Percentiles rank a stretch among this genome's conserved stretches.
Conservation (phyloP, 345 rosid species). For the Trapa incisa region DNA sequence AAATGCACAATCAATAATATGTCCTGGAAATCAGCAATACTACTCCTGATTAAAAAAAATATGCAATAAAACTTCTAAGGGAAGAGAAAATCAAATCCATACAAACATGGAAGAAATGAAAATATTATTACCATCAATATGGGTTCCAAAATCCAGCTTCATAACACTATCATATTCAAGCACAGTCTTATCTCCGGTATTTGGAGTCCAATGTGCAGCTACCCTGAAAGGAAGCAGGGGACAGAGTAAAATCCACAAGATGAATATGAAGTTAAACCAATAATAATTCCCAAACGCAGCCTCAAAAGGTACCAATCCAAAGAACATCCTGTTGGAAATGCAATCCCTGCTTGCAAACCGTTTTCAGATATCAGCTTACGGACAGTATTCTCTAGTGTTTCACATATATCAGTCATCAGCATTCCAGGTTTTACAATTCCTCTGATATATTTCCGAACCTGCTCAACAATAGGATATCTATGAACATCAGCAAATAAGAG, state of each 20-base stretch:
- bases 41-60: neutral
- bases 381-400: slow-evolving; percentile 77
- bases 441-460: slow-evolving; percentile 77
- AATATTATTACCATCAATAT: slow-evolving; percentile 58
- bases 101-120: neutral
- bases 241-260: neutral
- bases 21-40: slow-evolving; percentile 41
- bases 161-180: slow-evolving; percentile 93
- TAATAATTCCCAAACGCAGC: neutral
- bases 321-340: slow-evolving; percentile 98
- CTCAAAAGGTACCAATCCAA: slow-evolving; percentile 48
- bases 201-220: slow-evolving; percentile 99
- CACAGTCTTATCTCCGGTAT: slow-evolving; percentile 88
- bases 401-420: slow-evolving; percentile 89
- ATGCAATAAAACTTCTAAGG: slow-evolving; percentile 4
- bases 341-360: slow-evolving; percentile 95
- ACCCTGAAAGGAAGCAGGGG: slow-evolving; percentile 40
- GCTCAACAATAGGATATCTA: neutral
- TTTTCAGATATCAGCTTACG: slow-evolving; percentile 83
- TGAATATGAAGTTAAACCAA: neutral
- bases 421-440: slow-evolving; percentile 81
- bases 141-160: slow-evolving; percentile 97
- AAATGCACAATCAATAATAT: slow-evolving; percentile 89
- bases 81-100: neutral
- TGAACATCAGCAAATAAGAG: slow-evolving; percentile 4